Base-by-base conservation (phyloP, 208 protist genomes). In the Trypanosomatidae sp. region DNA sequence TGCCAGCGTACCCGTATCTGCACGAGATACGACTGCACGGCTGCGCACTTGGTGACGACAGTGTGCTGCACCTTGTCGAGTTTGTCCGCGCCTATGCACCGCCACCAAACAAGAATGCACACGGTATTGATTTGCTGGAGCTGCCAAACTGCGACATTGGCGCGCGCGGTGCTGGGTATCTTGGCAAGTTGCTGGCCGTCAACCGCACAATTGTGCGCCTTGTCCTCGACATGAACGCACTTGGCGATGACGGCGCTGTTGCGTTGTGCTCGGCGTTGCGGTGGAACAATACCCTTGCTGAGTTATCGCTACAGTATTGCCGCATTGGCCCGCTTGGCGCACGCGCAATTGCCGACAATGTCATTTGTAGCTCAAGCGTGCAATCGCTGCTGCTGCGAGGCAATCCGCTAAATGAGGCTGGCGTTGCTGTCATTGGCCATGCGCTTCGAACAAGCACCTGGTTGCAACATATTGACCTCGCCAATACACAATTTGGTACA, bases 231-330 rank as follows among this genome's bases (percentile, higher is more conserved):
- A 88, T 91, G 53, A 92, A 90, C 57, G 51, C 66, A 10, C 28
- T 94, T 33, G 74, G 66, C 19, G 77, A 92, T 44, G 53, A 59
- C 23, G 87, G 87, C 11, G 72, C 65, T 20, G 52, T 51, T 11
- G 59, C 57, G 15, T 56, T 95, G 15, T 73, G 71, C 53, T 65
- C 66, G 27, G 76, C 62, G 4, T 48, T 92, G 4, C 61, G 69
- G n/a, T 95, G 87, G 83, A 95, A 92, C 56, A 70, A 59, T 18
- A 69, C 67, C 5, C 22, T 95, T 13, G 43, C 56, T 10, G 33
- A 66, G 0, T 66, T 95, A 19, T 89, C 80, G 7, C 24, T 95
- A 39, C 66, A 95, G 44, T 83, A 92, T 52, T 92, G 83, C 54
- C 50, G 38, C 5, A 65, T 95, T 13, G 61, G 45, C 20, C 7